A percentile compares a stretch with the other conserved stretches of the same genome.
Conservation (phyloP, 2,329 filamentous ascomycete genomes). For the Thelonectria olida region DNA sequence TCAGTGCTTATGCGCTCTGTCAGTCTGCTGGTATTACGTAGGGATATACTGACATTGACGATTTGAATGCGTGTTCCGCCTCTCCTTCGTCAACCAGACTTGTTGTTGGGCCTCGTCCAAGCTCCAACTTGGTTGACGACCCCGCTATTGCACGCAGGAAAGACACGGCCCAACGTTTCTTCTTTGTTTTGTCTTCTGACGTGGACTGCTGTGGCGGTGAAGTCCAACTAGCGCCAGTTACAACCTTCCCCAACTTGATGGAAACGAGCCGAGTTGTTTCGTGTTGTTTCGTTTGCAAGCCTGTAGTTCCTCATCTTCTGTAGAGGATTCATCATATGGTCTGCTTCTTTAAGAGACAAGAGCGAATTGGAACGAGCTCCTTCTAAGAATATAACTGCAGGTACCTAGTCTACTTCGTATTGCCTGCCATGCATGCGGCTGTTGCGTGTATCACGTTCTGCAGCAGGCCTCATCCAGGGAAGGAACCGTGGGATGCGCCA, state of each 20-base stretch:
- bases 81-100: not conserved
- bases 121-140: not conserved
- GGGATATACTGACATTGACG: not conserved
- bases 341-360: too few relatives aligned
- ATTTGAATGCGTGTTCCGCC: not conserved
- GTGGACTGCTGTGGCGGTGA: constrained; percentile 32
- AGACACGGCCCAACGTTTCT: constrained; percentile 3
- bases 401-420: not conserved
- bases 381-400: too few relatives aligned
- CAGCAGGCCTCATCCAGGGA: not conserved
- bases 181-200: constrained; percentile 7
- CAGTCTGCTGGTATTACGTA: not conserved
- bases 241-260: not conserved
- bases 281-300: too few relatives aligned
- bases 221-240: not conserved
- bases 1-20: not conserved
- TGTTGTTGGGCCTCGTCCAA: not conserved
- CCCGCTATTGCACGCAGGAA: constrained; percentile 10
- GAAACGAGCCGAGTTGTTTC: not conserved
- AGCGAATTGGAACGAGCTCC: too few relatives aligned
- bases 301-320: too few relatives aligned
- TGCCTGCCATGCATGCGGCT: not conserved
- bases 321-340: too few relatives aligned
- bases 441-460: not conserved
- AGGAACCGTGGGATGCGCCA: constrained; percentile 12